Evolutionary conservation across 371 early-diverging fungal species (phyloP).

Genomic region (Batkoa obscura): DNA sequence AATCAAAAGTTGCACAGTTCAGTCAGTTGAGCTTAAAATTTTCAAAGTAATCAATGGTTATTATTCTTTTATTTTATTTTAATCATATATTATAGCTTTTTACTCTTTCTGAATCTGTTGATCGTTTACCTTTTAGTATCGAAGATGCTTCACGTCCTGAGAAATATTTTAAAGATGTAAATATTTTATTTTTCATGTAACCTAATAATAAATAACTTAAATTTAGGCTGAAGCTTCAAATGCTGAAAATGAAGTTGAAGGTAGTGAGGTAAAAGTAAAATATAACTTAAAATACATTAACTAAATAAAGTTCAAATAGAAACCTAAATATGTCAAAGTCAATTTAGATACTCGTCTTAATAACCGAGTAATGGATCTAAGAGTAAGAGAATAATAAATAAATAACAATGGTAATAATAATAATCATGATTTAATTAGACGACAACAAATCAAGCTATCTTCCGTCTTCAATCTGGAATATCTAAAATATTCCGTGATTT

Average conservation of each 20-base stretch:
- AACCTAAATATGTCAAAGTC: constrained; percentile 52
- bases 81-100: constrained; percentile 20
- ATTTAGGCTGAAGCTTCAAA: too few relatives aligned
- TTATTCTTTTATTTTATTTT: not conserved
- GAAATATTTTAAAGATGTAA: constrained; percentile 41
- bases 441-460: constrained; percentile 93
- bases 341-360: constrained; percentile 88
- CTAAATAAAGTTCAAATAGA: not conserved
- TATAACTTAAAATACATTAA: constrained; percentile 10
- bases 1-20: constrained; percentile 82
- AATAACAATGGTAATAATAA: not conserved
- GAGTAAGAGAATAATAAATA: constrained; percentile 26
- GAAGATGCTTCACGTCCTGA: constrained; percentile 91
- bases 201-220: not conserved
- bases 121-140: constrained; percentile 81
- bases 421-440: constrained; percentile 26
- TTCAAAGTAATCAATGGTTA: constrained; percentile 18
- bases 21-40: constrained; percentile 73
- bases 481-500: constrained; percentile 89
- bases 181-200: not conserved
- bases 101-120: constrained; percentile 57
- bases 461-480: constrained; percentile 93
- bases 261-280: too few relatives aligned
- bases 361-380: constrained; percentile 91
- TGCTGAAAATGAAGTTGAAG: too few relatives aligned